Evolutionary conservation across 164 flowering plant genomes (phyloP).

Genomic region (Vitis rotundifolia): DNA sequence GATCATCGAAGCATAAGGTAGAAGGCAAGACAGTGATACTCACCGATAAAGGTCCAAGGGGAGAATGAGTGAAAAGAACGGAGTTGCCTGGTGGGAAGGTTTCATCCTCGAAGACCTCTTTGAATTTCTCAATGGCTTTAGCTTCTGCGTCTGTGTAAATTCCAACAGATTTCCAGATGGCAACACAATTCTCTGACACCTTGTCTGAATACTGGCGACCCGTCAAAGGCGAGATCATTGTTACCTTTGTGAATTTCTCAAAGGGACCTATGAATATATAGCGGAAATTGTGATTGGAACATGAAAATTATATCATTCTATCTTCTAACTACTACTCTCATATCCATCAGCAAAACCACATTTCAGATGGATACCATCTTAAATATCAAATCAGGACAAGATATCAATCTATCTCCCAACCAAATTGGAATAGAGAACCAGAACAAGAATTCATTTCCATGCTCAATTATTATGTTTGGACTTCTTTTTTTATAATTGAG

Average conservation of each 20-base stretch:
- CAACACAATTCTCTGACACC: conserved; percentile 77
- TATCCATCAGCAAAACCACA: no score
- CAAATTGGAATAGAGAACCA: no score
- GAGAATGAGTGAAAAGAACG: conserved; percentile 68
- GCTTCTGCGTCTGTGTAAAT: conserved; percentile 65
- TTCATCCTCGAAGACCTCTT: conserved; percentile 61
- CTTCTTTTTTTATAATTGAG: no score
- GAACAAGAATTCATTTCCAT: no score
- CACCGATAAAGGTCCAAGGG: conserved; percentile 62
- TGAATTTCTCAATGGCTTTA: conserved; percentile 61
- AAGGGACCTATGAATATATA: conserved; percentile 52
- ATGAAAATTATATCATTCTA: no score
- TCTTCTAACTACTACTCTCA: no score
- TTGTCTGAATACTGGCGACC: conserved; percentile 81
- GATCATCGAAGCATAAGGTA: no score
- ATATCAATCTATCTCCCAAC: no score
- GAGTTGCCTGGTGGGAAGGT: conserved; percentile 77
- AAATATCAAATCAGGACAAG: no score
- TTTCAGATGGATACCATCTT: no score
- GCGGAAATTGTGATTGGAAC: no score
- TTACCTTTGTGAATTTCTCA: conserved; percentile 70
- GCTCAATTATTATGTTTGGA: no score
- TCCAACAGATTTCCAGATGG: conserved; percentile 64
- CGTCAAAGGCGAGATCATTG: conserved; percentile 67
- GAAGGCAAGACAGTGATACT: not conserved